Percentiles rank a stretch among this genome's conserved stretches.
phyloP scores from a whole-genome alignment of 257 asterid species.

The Salvia hispanica region DNA sequence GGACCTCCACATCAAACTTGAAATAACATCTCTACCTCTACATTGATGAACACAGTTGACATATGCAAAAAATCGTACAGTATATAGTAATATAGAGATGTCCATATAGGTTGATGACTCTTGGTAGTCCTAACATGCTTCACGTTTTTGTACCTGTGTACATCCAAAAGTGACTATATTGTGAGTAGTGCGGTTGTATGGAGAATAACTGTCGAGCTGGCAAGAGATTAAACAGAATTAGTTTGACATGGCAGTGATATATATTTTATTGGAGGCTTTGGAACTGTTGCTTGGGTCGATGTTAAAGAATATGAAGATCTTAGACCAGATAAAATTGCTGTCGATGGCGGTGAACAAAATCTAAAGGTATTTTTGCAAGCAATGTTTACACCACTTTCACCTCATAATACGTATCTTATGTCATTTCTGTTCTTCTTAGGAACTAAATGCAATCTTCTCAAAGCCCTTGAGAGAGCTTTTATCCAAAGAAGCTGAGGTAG shows the following conservation, averaged over 20 bases:
- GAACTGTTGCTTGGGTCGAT: slow-evolving; percentile 97
- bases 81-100: slow-evolving; percentile 13
- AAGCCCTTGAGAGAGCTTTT: slow-evolving; percentile 83
- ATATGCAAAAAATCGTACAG: slow-evolving; percentile 3
- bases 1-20: slow-evolving; percentile 4
- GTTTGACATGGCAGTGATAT: slow-evolving; percentile 64
- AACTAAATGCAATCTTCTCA: slow-evolving; percentile 76
- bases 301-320: slow-evolving; percentile 83
- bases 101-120: not conserved
- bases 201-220: not conserved
- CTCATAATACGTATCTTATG: not conserved
- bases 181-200: not conserved
- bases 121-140: not conserved
- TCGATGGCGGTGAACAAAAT: slow-evolving; percentile 88
- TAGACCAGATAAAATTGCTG: slow-evolving; percentile 91
- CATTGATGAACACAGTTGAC: slow-evolving; percentile 3
- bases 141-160: not conserved
- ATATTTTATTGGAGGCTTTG: slow-evolving; percentile 96
- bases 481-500: slow-evolving; percentile 80
- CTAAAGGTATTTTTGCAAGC: slow-evolving; percentile 56
- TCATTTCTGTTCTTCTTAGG: slow-evolving; percentile 42
- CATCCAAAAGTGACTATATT: not conserved
- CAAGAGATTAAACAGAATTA: slow-evolving; percentile 23
- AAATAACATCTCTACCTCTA: not conserved
- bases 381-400: not conserved